Evolutionary conservation across 352 stramenopile species (phyloP).

Genomic region (Phytophthora cryptogea): DNA sequence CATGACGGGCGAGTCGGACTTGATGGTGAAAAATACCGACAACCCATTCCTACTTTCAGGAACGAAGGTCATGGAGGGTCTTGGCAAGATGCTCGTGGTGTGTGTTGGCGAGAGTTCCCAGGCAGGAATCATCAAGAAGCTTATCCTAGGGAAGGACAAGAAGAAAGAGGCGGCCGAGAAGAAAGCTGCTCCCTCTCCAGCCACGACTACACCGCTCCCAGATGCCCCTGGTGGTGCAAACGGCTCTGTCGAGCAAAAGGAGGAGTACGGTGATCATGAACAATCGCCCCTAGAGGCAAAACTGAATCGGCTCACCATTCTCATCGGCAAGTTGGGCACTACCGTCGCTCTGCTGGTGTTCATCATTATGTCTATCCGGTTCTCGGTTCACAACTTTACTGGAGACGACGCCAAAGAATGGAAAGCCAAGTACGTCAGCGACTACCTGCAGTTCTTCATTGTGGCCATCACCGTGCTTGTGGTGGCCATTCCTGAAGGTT

Average conservation of each 20-base stretch:
- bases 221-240: constrained; percentile 51
- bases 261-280: constrained; percentile 64
- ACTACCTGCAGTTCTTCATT: constrained; percentile 88
- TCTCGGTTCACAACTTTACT: constrained; percentile 69
- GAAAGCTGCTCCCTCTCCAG: constrained; percentile 18
- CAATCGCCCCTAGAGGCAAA: constrained; percentile 87
- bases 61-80: constrained; percentile 93
- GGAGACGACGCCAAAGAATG: constrained; percentile 40
- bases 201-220: constrained; percentile 13
- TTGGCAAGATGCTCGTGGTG: constrained; percentile 92
- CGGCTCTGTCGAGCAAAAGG: constrained; percentile 74
- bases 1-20: constrained; percentile 92
- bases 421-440: constrained; percentile 56
- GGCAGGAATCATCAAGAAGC: constrained; percentile 92
- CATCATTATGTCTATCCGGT: constrained; percentile 76
- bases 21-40: constrained; percentile 82
- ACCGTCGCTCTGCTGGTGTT: constrained; percentile 77
- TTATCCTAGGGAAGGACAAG: constrained; percentile 79
- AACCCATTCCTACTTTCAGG: constrained; percentile 95
- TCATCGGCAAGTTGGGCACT: constrained; percentile 86
- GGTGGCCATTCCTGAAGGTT: constrained; percentile 97
- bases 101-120: constrained; percentile 94
- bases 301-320: constrained; percentile 79
- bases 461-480: constrained; percentile 92
- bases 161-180: constrained; percentile 48